phyloP scores from a whole-genome alignment of 148 eudicot genomes.

The Limonium bicolor region DNA sequence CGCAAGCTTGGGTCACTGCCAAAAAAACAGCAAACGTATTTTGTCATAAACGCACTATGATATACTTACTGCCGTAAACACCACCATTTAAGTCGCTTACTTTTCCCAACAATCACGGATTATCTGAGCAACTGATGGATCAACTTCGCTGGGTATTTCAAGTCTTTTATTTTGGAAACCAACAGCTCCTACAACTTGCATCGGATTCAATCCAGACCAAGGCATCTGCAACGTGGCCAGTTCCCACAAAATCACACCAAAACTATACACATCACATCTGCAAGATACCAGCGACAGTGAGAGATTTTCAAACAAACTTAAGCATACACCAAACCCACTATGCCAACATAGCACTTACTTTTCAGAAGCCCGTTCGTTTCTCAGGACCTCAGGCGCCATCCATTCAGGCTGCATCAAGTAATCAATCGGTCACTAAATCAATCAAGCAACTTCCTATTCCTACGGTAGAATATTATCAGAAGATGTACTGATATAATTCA shows the following conservation, averaged over 20 bases:
- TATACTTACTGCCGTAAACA: too few relatives aligned
- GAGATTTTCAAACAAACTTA: background rate
- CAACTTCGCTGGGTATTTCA: conserved; percentile 52
- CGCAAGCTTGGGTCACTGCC: conserved; percentile 62
- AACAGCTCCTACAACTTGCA: conserved; percentile 99
- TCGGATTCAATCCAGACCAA: conserved; percentile 91
- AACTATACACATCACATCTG: conserved; percentile 95
- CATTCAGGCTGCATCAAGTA: conserved; percentile 95
- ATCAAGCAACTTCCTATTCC: background rate
- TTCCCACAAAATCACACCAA: conserved; percentile 97
- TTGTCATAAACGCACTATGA: background rate
- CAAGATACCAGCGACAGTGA: conserved; percentile 6
- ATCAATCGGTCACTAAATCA: conserved; percentile 13
- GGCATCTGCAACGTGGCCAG: conserved; percentile 73
- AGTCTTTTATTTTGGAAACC: conserved; percentile 88
- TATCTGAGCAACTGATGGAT: conserved; percentile 65
- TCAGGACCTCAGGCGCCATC: conserved; percentile 99
- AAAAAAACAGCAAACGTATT: conserved; percentile 3
- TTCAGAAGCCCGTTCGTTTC: conserved; percentile 88
- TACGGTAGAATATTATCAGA: too few relatives aligned
- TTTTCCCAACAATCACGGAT: conserved; percentile 80
- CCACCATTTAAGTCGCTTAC: too few relatives aligned
- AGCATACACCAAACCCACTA: background rate
- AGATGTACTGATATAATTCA: too few relatives aligned
- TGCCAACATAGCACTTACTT: conserved; percentile 38